Evolutionary conservation across 148 eudicot species (phyloP).

Genomic region (Camellia lanceoleosa): DNA sequence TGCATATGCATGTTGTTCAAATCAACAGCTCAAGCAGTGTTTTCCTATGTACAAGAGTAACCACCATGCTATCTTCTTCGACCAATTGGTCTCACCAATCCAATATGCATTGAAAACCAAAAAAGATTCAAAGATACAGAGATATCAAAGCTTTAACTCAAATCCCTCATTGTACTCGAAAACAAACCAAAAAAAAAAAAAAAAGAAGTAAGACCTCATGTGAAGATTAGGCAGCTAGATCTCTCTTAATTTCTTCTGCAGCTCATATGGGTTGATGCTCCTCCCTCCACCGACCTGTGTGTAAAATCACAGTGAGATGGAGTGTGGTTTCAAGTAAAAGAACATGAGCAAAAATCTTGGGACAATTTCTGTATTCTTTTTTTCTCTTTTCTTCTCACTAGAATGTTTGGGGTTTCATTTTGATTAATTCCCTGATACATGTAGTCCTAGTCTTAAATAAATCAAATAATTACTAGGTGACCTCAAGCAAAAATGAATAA

Average conservation of each 20-base stretch:
- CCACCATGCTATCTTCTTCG: constrained; percentile 20
- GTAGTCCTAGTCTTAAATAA: too few relatives aligned
- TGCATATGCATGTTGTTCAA: too few relatives aligned
- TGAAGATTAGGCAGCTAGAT: not conserved
- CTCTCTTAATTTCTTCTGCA: constrained; percentile 19
- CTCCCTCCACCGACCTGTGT: constrained; percentile 22
- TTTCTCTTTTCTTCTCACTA: too few relatives aligned
- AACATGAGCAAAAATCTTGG: not conserved
- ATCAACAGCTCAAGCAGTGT: too few relatives aligned
- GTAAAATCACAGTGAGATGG: not conserved
- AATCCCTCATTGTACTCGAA: not conserved
- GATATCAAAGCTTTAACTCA: not conserved
- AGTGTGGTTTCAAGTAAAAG: not conserved
- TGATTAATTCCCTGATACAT: too few relatives aligned
- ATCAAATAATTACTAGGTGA: too few relatives aligned
- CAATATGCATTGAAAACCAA: not conserved
- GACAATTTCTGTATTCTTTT: too few relatives aligned
- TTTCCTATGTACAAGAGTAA: not conserved
- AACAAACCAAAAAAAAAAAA: not conserved
- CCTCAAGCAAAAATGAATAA: too few relatives aligned
- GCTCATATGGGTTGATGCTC: constrained; percentile 13
- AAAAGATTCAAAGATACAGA: too few relatives aligned
- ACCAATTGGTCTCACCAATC: not conserved
- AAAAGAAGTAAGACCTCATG: not conserved
- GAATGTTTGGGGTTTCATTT: too few relatives aligned